phyloP scores from a whole-genome alignment of 129 eudicot genomes.

The Gnaphalium uliginosum region DNA sequence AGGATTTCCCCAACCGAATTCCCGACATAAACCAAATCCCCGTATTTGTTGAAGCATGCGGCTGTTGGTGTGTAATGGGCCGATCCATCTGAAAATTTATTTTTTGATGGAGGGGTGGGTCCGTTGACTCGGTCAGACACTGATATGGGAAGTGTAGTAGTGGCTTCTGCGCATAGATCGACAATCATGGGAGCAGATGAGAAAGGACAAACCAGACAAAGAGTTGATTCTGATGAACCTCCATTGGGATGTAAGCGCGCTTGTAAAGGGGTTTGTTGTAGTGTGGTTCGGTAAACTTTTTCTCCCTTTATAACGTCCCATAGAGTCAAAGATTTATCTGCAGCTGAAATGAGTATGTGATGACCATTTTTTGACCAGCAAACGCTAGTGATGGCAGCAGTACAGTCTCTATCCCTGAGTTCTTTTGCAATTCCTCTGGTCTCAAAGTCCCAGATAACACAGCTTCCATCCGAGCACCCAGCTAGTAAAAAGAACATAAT shows the following conservation, averaged over 20 bases:
- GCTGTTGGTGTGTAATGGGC: constrained; percentile 39
- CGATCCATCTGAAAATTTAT: constrained; percentile 35
- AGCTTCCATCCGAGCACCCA: constrained; percentile 93
- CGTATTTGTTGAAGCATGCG: constrained; percentile 37
- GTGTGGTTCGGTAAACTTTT: constrained; percentile 51
- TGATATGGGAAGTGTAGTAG: constrained; percentile 67
- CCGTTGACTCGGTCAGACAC: constrained; percentile 35
- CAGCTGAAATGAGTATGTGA: constrained; percentile 76
- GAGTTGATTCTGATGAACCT: constrained; percentile 61
- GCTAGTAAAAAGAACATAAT: constrained; percentile 43
- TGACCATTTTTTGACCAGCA: constrained; percentile 92
- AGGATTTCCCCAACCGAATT: constrained; percentile 38
- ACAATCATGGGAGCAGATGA: constrained; percentile 96
- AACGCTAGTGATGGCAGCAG: constrained; percentile 81
- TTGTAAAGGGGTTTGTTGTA: constrained; percentile 80
- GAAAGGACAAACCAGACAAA: constrained; percentile 82
- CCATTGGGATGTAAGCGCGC: constrained; percentile 74
- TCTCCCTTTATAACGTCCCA: constrained; percentile 92
- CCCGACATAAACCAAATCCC: constrained; percentile 40
- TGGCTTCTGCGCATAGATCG: constrained; percentile 48
- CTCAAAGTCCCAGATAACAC: constrained; percentile 90
- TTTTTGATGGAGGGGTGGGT: constrained; percentile 23
- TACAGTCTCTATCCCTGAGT: constrained; percentile 70
- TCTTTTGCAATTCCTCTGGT: constrained; percentile 88
- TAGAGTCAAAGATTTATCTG: constrained; percentile 75